These are phyloP conservation scores for Dimargaris xerosporica DNA, from an alignment of 192 early-diverging fungal genomes.

Conservation along the genomic window DNA sequence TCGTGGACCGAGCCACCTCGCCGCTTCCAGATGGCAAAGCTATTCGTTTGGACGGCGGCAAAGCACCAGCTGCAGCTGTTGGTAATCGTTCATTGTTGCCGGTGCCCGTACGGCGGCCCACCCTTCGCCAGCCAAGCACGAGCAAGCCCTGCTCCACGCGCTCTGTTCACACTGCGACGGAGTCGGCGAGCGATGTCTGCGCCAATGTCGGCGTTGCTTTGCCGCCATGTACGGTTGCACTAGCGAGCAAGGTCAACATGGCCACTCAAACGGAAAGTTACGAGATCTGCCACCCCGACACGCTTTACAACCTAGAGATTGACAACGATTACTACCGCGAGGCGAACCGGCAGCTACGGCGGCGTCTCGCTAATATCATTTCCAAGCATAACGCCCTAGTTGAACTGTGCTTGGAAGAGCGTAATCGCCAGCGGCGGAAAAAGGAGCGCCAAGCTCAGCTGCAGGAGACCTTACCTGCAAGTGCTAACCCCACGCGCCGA, in stretches of 20 bases:
- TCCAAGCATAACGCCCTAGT: slow-evolving; percentile 33
- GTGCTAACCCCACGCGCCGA: background rate
- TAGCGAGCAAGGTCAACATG: background rate
- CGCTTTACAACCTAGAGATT: slow-evolving; percentile 14
- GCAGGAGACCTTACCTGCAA: background rate
- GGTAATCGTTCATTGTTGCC: too few species aligned
- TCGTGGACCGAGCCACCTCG: too few species aligned
- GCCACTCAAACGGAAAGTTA: slow-evolving; percentile 10
- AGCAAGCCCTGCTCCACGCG: too few species aligned
- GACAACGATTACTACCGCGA: slow-evolving; percentile 38
- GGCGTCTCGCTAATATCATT: slow-evolving; percentile 18
- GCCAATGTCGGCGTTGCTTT: too few species aligned
- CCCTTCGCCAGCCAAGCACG: too few species aligned
- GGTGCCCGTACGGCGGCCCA: too few species aligned
- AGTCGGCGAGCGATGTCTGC: too few species aligned
- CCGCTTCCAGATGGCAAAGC: too few species aligned
- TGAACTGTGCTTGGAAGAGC: slow-evolving; percentile 23
- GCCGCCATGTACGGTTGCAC: too few species aligned
- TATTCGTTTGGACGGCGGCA: too few species aligned
- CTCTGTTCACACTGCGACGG: too few species aligned
- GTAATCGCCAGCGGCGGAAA: slow-evolving; percentile 12
- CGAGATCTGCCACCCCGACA: slow-evolving; percentile 8
- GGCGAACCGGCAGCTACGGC: slow-evolving; percentile 27
- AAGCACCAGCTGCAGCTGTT: too few species aligned
- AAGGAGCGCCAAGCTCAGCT: background rate